Conservation (phyloP, 1,284 basidiomycete genomes). For the Boletus sp. region DNA sequence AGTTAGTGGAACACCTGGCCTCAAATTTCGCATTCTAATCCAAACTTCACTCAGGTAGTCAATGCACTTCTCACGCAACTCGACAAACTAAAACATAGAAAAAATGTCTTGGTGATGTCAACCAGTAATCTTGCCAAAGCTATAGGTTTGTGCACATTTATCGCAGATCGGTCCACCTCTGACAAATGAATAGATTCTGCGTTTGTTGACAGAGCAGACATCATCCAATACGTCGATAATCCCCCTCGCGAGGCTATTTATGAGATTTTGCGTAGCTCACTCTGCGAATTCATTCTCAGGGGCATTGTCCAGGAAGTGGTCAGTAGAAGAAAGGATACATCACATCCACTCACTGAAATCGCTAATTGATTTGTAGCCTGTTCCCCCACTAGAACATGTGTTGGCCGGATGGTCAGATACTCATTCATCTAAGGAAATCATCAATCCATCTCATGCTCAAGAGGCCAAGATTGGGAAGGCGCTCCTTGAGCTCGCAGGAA, state of each 20-base stretch:
- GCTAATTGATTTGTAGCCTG: constrained; percentile 40
- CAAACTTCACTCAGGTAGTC: constrained; percentile 67
- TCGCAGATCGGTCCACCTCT: background rate
- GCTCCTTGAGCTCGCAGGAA: constrained; percentile 63
- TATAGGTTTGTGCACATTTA: constrained; percentile 63
- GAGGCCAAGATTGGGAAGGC: constrained; percentile 52
- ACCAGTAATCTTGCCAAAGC: constrained; percentile 95
- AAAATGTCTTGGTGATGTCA: constrained; percentile 94
- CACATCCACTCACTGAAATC: background rate
- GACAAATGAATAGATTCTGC: constrained; percentile 66
- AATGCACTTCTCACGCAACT: constrained; percentile 96
- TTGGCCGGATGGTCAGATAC: constrained; percentile 33
- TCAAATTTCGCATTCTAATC: background rate
- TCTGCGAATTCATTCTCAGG: constrained; percentile 75
- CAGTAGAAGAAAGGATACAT: no score
- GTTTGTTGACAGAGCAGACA: constrained; percentile 95
- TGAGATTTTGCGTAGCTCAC: constrained; percentile 84
- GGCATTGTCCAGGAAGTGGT: constrained; percentile 66
- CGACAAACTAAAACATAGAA: constrained; percentile 89
- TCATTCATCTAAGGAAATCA: constrained; percentile 7
- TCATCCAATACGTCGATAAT: constrained; percentile 90
- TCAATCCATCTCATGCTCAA: constrained; percentile 9
- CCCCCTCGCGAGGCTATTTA: constrained; percentile 90
- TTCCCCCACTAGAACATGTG: constrained; percentile 61
- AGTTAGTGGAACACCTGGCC: constrained; percentile 42